Evolutionary conservation across 2,329 filamentous ascomycete species (phyloP).

Genomic region (Aureobasidium sp.): DNA sequence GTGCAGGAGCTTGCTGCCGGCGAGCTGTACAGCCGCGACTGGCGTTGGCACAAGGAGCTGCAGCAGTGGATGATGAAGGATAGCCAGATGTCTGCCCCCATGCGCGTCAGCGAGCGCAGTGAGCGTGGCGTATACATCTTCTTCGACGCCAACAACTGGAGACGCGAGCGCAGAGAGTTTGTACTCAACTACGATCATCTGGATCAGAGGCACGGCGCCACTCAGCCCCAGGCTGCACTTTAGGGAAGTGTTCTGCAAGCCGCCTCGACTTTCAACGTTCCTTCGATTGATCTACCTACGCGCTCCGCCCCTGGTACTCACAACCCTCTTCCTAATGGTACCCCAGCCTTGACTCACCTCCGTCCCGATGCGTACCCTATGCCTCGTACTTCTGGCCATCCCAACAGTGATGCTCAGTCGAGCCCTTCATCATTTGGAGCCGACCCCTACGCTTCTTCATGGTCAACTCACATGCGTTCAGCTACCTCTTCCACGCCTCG

Average conservation of each 20-base stretch:
- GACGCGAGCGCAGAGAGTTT: conserved; percentile 43
- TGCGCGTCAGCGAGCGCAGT: conserved; percentile 36
- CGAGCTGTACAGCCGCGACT: conserved; percentile 47
- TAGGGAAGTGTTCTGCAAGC: conserved; percentile 8
- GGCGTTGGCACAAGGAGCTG: conserved; percentile 47
- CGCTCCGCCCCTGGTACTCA: neutral
- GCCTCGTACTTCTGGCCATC: neutral
- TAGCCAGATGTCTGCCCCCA: conserved; percentile 32
- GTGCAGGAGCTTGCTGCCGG: conserved; percentile 57
- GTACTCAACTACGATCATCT: conserved; percentile 44
- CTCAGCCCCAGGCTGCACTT: conserved; percentile 12
- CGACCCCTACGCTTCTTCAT: neutral
- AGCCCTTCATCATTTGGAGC: neutral
- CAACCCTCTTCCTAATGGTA: neutral
- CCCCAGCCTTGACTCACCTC: neutral
- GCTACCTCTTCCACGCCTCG: neutral
- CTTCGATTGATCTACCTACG: neutral
- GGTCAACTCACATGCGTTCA: neutral
- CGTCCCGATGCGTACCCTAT: neutral
- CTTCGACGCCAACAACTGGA: conserved; percentile 46
- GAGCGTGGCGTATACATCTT: conserved; percentile 47
- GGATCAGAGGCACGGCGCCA: conserved; percentile 33
- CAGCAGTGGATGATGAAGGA: conserved; percentile 49
- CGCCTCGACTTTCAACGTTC: neutral
- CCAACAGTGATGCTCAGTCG: neutral